Conservation (phyloP, 805 yeast genomes). For the Candida schatavii region DNA sequence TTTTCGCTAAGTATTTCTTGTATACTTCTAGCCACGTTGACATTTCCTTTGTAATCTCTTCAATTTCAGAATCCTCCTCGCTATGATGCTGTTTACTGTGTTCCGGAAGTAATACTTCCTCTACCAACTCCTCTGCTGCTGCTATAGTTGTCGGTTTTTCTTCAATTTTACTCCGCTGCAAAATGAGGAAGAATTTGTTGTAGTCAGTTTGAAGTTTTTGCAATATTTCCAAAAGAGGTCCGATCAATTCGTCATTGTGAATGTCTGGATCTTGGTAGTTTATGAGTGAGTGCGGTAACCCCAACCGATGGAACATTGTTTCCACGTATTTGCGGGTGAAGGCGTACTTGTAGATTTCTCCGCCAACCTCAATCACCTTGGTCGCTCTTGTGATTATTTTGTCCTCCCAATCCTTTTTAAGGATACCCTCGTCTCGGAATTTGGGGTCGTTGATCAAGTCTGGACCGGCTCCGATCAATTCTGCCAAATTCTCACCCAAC, state of each 20-base stretch:
- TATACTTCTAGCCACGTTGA: conserved; percentile 54
- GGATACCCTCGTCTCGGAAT: conserved; percentile 39
- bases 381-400: conserved; percentile 60
- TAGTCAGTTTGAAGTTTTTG: conserved; percentile 67
- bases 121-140: conserved; percentile 13
- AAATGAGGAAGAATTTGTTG: conserved; percentile 68
- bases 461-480: conserved; percentile 72
- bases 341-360: conserved; percentile 60
- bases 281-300: conserved; percentile 46
- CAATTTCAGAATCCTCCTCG: conserved; percentile 21
- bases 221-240: conserved; percentile 61
- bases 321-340: conserved; percentile 59
- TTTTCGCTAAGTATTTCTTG: conserved; percentile 40
- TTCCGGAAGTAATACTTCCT: conserved; percentile 17
- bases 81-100: conserved; percentile 4
- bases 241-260: conserved; percentile 44
- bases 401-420: conserved; percentile 47
- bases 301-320: conserved; percentile 64
- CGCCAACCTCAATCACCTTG: conserved; percentile 58
- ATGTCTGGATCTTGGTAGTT: conserved; percentile 32
- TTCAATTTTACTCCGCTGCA: conserved; percentile 48
- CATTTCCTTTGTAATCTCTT: conserved; percentile 41
- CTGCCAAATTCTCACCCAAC: conserved; percentile 80
- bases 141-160: conserved; percentile 8
- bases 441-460: conserved; percentile 43